Evolutionary conservation across 306 rosid genomes (phyloP).

Genomic region (Ceratonia siliqua): DNA sequence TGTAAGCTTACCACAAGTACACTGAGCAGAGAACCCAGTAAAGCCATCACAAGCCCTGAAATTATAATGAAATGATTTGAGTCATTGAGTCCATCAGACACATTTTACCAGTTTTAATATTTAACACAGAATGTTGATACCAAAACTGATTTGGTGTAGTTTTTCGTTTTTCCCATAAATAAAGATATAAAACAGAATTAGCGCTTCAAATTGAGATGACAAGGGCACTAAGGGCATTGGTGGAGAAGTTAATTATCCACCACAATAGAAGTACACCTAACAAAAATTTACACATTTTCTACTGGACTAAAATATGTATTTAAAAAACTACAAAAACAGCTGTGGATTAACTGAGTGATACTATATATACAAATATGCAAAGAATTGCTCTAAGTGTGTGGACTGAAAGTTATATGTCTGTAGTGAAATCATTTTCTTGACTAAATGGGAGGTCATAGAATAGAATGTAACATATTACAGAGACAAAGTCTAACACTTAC

Average conservation of each 20-base stretch:
- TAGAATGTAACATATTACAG: background rate
- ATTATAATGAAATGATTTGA: conserved; percentile 22
- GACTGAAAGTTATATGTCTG: background rate
- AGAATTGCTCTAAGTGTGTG: no score
- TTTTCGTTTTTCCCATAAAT: background rate
- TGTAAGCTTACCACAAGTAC: conserved; percentile 58
- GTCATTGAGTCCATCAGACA: background rate
- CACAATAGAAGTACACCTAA: background rate
- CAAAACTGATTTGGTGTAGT: background rate
- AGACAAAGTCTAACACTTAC: conserved; percentile 42
- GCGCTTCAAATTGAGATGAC: background rate
- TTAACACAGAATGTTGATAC: background rate
- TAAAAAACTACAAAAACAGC: background rate
- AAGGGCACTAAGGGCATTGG: background rate
- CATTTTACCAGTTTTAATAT: background rate
- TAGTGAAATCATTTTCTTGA: background rate
- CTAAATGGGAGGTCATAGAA: background rate
- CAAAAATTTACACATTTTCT: no score
- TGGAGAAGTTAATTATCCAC: no score
- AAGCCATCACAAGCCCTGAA: conserved; percentile 84
- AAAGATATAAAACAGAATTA: conserved; percentile 5
- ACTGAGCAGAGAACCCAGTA: conserved; percentile 73
- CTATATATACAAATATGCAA: no score
- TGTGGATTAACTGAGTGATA: background rate
- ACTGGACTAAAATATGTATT: no score